Conservation (phyloP, 257 asterid species). For the Ilex aquifolium region DNA sequence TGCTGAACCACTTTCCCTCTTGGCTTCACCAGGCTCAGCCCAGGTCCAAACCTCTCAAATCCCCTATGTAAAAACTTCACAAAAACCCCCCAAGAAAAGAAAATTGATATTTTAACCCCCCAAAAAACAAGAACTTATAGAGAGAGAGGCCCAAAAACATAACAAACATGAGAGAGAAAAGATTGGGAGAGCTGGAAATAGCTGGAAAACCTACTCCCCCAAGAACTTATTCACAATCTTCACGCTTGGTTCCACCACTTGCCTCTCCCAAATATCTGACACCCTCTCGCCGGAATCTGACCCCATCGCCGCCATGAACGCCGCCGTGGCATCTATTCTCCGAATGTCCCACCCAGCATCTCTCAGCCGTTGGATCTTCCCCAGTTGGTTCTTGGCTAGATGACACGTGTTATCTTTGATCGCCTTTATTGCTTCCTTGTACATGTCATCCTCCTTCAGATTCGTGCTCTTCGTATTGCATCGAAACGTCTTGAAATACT, state of each 20-base stretch:
- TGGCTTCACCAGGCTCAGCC: background rate
- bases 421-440: conserved; percentile 56
- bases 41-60: background rate
- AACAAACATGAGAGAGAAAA: conserved; percentile 27
- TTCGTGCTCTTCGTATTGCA: background rate
- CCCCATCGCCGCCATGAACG: conserved; percentile 39
- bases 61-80: conserved; percentile 12
- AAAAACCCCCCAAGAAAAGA: background rate
- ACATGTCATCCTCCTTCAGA: conserved; percentile 10
- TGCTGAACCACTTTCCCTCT: background rate
- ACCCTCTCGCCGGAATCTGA: conserved; percentile 21
- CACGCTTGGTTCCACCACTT: conserved; percentile 72
- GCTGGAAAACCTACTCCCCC: conserved; percentile 63
- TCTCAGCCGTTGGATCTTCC: conserved; percentile 63
- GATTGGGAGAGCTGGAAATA: conserved; percentile 31
- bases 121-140: too few relatives aligned
- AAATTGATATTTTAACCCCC: background rate
- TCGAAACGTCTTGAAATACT: conserved; percentile 26
- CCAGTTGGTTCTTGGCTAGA: conserved; percentile 60
- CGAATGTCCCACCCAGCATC: conserved; percentile 75
- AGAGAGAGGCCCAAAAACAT: background rate
- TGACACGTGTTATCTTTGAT: conserved; percentile 73
- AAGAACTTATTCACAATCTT: conserved; percentile 79
- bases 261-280: conserved; percentile 59
- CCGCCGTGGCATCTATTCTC: conserved; percentile 72